phyloP scores from a whole-genome alignment of 192 early-diverging fungal species.

The Phlyctochytrium bullatum region DNA sequence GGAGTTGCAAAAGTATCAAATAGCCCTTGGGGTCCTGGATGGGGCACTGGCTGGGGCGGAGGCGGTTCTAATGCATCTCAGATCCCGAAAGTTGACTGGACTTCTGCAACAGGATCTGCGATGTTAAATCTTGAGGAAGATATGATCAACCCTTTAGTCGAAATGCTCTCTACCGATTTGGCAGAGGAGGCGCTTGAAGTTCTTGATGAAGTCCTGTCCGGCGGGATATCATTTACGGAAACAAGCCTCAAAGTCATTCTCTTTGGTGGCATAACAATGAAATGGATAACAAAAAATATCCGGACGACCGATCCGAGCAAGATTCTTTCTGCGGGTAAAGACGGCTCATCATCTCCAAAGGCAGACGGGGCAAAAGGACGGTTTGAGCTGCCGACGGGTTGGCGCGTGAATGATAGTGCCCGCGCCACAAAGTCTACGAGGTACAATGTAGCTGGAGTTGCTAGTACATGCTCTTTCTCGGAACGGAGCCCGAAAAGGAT shows the following conservation, averaged over 20 bases:
- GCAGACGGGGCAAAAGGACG: constrained; percentile 2
- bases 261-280: constrained; percentile 39
- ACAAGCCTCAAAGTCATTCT: constrained; percentile 33
- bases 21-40: not conserved
- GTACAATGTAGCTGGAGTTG: constrained; percentile 42
- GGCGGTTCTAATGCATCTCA: constrained; percentile 1
- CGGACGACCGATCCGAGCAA: constrained; percentile 14
- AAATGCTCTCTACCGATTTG: constrained; percentile 60
- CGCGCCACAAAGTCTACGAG: constrained; percentile 26
- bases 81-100: constrained; percentile 4
- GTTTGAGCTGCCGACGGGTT: constrained; percentile 25
- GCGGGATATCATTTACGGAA: constrained; percentile 17
- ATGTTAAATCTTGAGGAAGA: constrained; percentile 57
- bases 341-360: constrained; percentile 2
- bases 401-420: constrained; percentile 26
- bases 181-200: constrained; percentile 69
- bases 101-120: constrained; percentile 11
- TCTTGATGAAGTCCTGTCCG: constrained; percentile 56
- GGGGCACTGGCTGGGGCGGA: not conserved
- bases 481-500: not conserved
- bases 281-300: constrained; percentile 1
- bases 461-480: constrained; percentile 31
- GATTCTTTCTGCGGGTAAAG: constrained; percentile 18
- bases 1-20: constrained; percentile 4
- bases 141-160: constrained; percentile 66